A percentile compares a stretch with the other conserved stretches of the same genome.
phyloP scores from a whole-genome alignment of 805 yeast species.

The Wickerhamiella bombiphila region DNA sequence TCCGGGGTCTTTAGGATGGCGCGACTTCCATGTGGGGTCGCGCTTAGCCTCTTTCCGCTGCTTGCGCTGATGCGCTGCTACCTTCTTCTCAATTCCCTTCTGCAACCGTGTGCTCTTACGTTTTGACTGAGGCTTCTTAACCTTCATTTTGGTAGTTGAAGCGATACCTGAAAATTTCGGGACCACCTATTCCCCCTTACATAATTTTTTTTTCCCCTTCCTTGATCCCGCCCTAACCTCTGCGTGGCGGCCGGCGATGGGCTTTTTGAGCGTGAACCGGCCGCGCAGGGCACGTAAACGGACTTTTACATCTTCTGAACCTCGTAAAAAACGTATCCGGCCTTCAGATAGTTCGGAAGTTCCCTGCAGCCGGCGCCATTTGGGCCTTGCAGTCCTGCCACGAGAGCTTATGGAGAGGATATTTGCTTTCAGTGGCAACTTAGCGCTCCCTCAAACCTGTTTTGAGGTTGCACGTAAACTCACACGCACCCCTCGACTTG shows the following conservation, averaged over 20 bases:
- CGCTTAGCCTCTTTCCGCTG: conserved; percentile 69
- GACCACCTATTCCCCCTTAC: not conserved
- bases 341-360: not conserved
- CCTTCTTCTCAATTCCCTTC: conserved; percentile 93
- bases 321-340: too few relatives aligned
- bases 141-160: conserved; percentile 13
- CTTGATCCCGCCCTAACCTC: not conserved
- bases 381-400: conserved; percentile 27
- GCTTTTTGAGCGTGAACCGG: conserved; percentile 8
- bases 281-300: not conserved
- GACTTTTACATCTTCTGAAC: not conserved
- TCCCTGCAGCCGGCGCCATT: too few relatives aligned
- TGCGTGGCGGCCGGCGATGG: conserved; percentile 5
- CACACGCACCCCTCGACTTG: conserved; percentile 20
- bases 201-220: conserved; percentile 2
- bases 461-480: conserved; percentile 19
- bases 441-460: conserved; percentile 26
- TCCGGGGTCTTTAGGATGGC: conserved; percentile 75
- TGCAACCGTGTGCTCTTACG: conserved; percentile 85
- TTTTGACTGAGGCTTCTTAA: conserved; percentile 31
- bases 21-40: conserved; percentile 88
- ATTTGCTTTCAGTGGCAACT: conserved; percentile 28
- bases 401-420: conserved; percentile 29
- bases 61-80: conserved; percentile 81
- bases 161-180: not conserved